phyloP scores from a whole-genome alignment of 441 rosid genomes.

The Flueggea neowawraea region DNA sequence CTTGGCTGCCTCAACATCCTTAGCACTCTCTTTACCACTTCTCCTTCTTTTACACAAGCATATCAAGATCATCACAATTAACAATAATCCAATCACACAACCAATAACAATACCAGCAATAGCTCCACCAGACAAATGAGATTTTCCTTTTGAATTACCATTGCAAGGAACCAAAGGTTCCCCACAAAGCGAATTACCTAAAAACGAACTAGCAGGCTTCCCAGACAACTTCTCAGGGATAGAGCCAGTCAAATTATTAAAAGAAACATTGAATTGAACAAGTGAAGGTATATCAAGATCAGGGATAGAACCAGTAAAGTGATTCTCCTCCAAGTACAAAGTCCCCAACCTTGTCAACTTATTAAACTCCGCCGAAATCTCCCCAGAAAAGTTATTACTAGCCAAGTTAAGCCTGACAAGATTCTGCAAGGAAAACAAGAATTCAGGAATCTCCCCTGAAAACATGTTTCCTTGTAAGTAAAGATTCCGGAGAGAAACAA shows the following conservation, averaged over 20 bases:
- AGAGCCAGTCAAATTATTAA: slow-evolving; percentile 68
- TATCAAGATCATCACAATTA: slow-evolving; percentile 56
- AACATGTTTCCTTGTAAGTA: slow-evolving; percentile 76
- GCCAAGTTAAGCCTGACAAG: slow-evolving; percentile 63
- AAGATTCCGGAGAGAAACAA: slow-evolving; percentile 55
- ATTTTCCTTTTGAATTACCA: slow-evolving; percentile 4
- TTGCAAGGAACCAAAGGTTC: slow-evolving; percentile 44
- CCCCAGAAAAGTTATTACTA: slow-evolving; percentile 61
- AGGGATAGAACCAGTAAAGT: slow-evolving; percentile 61
- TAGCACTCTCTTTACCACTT: slow-evolving; percentile 34
- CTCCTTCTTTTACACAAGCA: slow-evolving; percentile 47
- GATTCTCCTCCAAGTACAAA: slow-evolving; percentile 57
- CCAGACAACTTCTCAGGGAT: slow-evolving; percentile 46
- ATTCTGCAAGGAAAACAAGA: slow-evolving; percentile 52
- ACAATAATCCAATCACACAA: slow-evolving; percentile 50
- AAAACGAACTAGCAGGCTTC: slow-evolving; percentile 46
- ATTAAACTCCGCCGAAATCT: slow-evolving; percentile 46
- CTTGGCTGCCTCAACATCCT: slow-evolving; percentile 22
- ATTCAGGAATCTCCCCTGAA: slow-evolving; percentile 71
- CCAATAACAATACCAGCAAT: slow-evolving; percentile 91
- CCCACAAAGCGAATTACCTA: slow-evolving; percentile 75
- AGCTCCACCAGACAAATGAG: slow-evolving; percentile 78
- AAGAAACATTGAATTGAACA: slow-evolving; percentile 80
- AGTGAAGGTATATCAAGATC: slow-evolving; percentile 38
- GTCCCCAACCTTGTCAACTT: slow-evolving; percentile 72